Evolutionary conservation across 805 yeast species (phyloP).

Genomic region (Cyberlindnera mrakii): DNA sequence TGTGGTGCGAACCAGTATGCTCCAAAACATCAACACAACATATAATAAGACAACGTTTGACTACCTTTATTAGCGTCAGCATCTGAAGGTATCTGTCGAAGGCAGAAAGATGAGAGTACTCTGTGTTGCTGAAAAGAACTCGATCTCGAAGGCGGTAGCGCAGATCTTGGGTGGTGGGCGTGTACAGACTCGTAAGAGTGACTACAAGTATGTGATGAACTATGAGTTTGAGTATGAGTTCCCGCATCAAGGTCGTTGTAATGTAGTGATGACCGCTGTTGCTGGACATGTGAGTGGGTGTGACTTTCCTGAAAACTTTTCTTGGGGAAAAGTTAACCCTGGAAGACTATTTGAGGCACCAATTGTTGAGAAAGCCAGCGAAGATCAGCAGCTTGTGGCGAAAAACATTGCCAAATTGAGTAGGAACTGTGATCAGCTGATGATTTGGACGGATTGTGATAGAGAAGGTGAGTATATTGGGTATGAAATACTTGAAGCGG

Average conservation of each 20-base stretch:
- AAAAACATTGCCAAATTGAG: constrained; percentile 67
- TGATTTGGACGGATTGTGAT: constrained; percentile 99
- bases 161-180: constrained; percentile 71
- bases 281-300: constrained; percentile 73
- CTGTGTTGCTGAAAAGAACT: constrained; percentile 96
- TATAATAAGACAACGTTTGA: too few species aligned
- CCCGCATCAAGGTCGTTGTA: constrained; percentile 55
- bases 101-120: constrained; percentile 58
- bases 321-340: constrained; percentile 56
- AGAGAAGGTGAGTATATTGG: constrained; percentile 95
- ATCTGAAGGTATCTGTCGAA: too few species aligned
- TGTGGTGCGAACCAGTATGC: too few species aligned
- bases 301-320: constrained; percentile 57
- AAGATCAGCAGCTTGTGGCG: constrained; percentile 44
- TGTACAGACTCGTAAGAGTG: constrained; percentile 39
- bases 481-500: constrained; percentile 71
- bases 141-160: constrained; percentile 84
- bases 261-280: constrained; percentile 88
- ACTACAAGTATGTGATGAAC: constrained; percentile 64
- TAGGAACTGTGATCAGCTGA: constrained; percentile 49
- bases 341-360: constrained; percentile 70
- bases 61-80: too few species aligned
- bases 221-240: constrained; percentile 70
- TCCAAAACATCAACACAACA: too few species aligned
- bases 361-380: constrained; percentile 33